Base-by-base conservation (phyloP, 2,329 filamentous ascomycete genomes). In the Colletotrichum graminicola region DNA sequence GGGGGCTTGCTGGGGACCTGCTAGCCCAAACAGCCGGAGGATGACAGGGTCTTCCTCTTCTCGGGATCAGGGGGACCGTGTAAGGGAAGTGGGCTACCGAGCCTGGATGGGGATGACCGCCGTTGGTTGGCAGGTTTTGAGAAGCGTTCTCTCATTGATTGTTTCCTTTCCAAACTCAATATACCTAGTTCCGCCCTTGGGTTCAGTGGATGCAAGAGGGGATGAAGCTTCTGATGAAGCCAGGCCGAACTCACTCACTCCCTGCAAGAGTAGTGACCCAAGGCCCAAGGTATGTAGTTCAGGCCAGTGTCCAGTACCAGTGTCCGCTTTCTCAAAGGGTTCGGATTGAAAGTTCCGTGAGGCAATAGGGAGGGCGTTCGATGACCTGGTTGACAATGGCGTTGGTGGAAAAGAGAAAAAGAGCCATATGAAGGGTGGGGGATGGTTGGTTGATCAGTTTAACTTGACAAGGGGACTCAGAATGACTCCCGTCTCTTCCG, bases 1-100 rank as follows among this genome's bases (percentile, higher is more conserved):
- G 67, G 62, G 67, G 39, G 32, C 54, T 47, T 69, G 36, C 55
- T 41, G 32, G 32, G 43, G 66, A 47, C 23, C 55, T 26, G 34
- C 41, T 59, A 26, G 45, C 61, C 23, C 52, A 34, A 49, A 32
- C 47, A 39, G 45, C 64, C 47, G 57, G 49, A 47, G 43, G 59
- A 36, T 51, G 32, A 29, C 66, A 64, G 66, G 60, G 66, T 43
- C 60, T 43, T 57, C 32, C 52, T 41, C 47, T 56, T 56, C 56
- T 62, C 63, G 52, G 56, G 63, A 56, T 62, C 56, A 29, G 61
- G n/a, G 49, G 36, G 43, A 16, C 34, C 67, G 56, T 62, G 67
- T 51, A 49, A 71, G 43, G 45, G 18, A 67, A 67, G 56, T 71
- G 67, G 67, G 67, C 39, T 56, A 32, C 43, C 49, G 57, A 49